A percentile compares a stretch with the other conserved stretches of the same genome.
These are phyloP conservation scores for Bolboschoenus planiculmis DNA, from an alignment of 176 grass and related monocot species.

Conservation along the genomic window DNA sequence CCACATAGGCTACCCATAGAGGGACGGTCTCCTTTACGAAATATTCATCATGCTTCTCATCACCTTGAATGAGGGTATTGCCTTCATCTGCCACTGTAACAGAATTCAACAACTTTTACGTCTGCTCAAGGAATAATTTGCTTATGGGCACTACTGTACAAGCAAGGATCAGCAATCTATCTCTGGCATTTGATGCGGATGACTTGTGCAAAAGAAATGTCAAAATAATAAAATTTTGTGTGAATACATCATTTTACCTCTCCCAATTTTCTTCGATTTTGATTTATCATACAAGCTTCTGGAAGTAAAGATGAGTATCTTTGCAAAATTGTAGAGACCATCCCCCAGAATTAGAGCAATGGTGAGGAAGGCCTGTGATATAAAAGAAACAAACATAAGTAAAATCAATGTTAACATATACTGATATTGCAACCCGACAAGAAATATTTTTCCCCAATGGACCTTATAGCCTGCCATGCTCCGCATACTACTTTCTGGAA, in stretches of 20 bases:
- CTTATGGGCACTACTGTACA: neutral
- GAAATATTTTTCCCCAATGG: neutral
- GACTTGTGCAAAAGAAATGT: neutral
- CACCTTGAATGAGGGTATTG: slow-evolving; percentile 27
- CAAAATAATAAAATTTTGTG: neutral
- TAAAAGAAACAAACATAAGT: neutral
- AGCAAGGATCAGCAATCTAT: neutral
- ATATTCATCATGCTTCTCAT: slow-evolving; percentile 59
- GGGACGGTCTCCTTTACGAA: slow-evolving; percentile 65
- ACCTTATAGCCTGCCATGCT: slow-evolving; percentile 97
- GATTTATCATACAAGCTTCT: slow-evolving; percentile 57
- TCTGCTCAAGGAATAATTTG: neutral
- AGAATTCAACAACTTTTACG: neutral
- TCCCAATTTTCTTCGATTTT: slow-evolving; percentile 28
- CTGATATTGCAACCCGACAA: neutral
- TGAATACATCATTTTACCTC: slow-evolving; percentile 32
- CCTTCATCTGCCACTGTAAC: slow-evolving; percentile 47
- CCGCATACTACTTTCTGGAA: slow-evolving; percentile 57
- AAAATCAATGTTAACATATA: neutral
- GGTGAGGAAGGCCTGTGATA: slow-evolving; percentile 76
- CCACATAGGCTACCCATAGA: slow-evolving; percentile 48
- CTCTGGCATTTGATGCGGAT: neutral
- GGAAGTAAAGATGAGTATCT: slow-evolving; percentile 53
- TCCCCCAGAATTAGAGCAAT: slow-evolving; percentile 88
- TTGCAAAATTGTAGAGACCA: slow-evolving; percentile 88